Evolutionary conservation across 2,329 filamentous ascomycete genomes (phyloP).

Genomic region (Parafenestella ontariensis): DNA sequence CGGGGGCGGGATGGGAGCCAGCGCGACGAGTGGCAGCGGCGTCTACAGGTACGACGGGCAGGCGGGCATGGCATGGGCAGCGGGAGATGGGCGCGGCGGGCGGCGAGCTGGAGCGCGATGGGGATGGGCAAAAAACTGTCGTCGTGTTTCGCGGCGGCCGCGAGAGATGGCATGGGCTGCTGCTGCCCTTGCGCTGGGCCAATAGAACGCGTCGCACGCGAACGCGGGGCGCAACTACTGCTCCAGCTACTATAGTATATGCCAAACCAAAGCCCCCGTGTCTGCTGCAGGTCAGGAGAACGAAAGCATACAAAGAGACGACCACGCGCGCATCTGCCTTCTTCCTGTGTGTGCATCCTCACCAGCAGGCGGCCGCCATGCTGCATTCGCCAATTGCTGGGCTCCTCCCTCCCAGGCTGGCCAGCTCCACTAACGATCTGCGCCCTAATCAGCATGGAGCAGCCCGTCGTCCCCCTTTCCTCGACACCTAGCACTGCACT

Average conservation of each 20-base stretch:
- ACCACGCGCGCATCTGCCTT: too few relatives aligned
- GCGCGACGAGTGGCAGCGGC: slow-evolving; percentile 35
- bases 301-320: too few relatives aligned
- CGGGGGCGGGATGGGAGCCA: slow-evolving; percentile 45
- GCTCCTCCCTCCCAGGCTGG: background rate
- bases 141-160: slow-evolving; percentile 15
- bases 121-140: slow-evolving; percentile 20
- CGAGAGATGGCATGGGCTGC: background rate
- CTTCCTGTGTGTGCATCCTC: background rate
- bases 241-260: too few relatives aligned
- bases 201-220: slow-evolving; percentile 11
- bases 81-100: slow-evolving; percentile 19
- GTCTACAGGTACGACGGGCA: slow-evolving; percentile 32
- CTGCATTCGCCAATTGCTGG: background rate
- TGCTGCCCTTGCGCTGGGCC: slow-evolving; percentile 1
- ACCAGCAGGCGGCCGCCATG: too few relatives aligned
- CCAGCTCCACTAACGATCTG: slow-evolving; percentile 21
- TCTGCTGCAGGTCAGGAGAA: too few relatives aligned
- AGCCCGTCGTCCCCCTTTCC: slow-evolving; percentile 38
- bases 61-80: slow-evolving; percentile 30
- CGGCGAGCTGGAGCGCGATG: slow-evolving; percentile 26
- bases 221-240: background rate
- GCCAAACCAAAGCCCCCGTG: too few relatives aligned
- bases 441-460: slow-evolving; percentile 23
- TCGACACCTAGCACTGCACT: slow-evolving; percentile 29